Conservation (phyloP, 106 monocot genomes). For the Hemerocallis citrina region DNA sequence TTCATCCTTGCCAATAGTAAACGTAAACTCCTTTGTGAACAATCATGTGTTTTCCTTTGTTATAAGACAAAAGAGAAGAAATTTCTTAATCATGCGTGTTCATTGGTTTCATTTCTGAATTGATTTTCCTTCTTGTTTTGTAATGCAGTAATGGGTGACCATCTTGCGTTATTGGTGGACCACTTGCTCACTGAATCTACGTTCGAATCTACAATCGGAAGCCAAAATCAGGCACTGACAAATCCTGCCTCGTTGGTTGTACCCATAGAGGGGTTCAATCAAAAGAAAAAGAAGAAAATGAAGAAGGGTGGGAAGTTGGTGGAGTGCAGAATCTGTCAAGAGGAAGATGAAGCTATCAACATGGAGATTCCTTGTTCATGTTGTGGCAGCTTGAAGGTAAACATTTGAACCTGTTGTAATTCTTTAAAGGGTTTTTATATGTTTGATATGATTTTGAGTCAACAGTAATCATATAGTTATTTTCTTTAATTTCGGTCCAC, state of each 20-base stretch:
- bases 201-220: slow-evolving; percentile 39
- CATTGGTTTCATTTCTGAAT: background rate
- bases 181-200: slow-evolving; percentile 64
- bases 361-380: slow-evolving; percentile 74
- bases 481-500: no score
- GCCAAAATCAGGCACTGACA: slow-evolving; percentile 13
- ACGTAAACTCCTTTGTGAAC: no score
- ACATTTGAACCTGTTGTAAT: background rate
- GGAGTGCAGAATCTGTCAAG: slow-evolving; percentile 74
- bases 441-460: no score
- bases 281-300: no score
- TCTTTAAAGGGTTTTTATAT: no score
- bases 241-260: background rate
- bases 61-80: no score
- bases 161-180: slow-evolving; percentile 65
- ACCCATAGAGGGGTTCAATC: background rate
- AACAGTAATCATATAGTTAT: no score
- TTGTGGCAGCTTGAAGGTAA: slow-evolving; percentile 69
- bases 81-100: no score
- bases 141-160: slow-evolving; percentile 43
- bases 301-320: slow-evolving; percentile 24
- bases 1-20: no score
- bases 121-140: background rate
- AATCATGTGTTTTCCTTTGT: no score
- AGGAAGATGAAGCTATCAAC: slow-evolving; percentile 58